phyloP scores from a whole-genome alignment of 768 basidiomycete species.

The Coprinellus micaceus region DNA sequence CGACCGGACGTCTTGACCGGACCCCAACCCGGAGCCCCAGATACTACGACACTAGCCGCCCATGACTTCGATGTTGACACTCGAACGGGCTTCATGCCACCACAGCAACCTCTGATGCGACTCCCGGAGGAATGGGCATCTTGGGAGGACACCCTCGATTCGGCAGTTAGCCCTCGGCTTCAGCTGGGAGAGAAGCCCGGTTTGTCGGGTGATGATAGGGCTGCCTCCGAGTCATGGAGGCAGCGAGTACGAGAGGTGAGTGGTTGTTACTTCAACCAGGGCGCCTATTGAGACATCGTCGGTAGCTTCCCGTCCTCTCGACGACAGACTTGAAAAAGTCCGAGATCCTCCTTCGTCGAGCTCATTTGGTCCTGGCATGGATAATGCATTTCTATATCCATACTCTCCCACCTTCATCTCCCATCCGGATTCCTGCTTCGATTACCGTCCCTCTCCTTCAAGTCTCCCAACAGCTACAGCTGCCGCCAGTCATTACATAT shows the following conservation, averaged over 20 bases:
- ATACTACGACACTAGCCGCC: constrained; percentile 59
- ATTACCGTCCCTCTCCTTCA: constrained; percentile 77
- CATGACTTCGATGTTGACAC: constrained; percentile 92
- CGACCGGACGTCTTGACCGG: constrained; percentile 24
- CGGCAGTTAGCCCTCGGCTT: constrained; percentile 43
- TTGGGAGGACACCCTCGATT: constrained; percentile 72
- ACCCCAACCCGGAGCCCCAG: constrained; percentile 23
- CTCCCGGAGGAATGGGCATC: constrained; percentile 69
- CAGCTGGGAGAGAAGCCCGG: constrained; percentile 58
- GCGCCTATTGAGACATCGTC: neutral
- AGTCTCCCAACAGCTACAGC: constrained; percentile 64
- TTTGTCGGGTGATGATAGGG: constrained; percentile 36
- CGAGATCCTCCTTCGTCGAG: constrained; percentile 63
- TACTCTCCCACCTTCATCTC: constrained; percentile 44
- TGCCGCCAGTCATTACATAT: constrained; percentile 90
- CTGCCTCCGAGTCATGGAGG: constrained; percentile 52
- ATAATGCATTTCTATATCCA: constrained; percentile 82
- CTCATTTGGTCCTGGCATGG: constrained; percentile 73
- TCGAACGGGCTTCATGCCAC: constrained; percentile 89
- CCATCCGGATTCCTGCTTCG: constrained; percentile 66
- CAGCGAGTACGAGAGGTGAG: constrained; percentile 45
- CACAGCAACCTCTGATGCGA: constrained; percentile 60
- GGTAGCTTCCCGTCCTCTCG: constrained; percentile 46
- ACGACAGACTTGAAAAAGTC: constrained; percentile 45
- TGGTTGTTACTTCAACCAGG: too few species aligned